Conservation (phyloP, 495 filamentous ascomycete genomes). For the Glarea lozoyensis region DNA sequence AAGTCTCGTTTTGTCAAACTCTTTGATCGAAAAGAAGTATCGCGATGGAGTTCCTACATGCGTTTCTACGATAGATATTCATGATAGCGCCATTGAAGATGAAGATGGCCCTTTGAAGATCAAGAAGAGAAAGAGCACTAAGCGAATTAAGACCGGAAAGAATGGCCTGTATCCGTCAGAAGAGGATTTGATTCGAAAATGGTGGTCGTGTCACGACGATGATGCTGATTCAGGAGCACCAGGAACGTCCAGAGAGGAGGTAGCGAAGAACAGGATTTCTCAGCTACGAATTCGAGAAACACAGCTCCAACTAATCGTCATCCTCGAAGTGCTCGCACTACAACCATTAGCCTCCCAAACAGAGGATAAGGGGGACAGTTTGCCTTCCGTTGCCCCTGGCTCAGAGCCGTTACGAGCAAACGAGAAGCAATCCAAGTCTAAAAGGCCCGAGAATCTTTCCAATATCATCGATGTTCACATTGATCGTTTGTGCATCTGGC, state of each 20-base stretch:
- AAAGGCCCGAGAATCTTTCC: constrained; percentile 33
- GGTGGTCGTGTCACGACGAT: constrained; percentile 54
- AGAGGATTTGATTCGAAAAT: constrained; percentile 61
- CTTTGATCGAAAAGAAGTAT: constrained; percentile 83
- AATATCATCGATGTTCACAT: constrained; percentile 73
- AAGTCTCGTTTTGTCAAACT: constrained; percentile 59
- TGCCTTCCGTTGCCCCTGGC: constrained; percentile 28
- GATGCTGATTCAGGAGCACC: constrained; percentile 22
- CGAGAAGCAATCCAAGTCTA: constrained; percentile 23
- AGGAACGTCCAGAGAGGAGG: constrained; percentile 40
- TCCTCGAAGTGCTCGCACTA: constrained; percentile 78
- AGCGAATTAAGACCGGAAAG: constrained; percentile 65
- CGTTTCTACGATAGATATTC: constrained; percentile 52
- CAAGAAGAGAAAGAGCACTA: constrained; percentile 51
- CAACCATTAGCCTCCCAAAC: constrained; percentile 36
- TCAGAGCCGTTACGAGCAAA: constrained; percentile 17
- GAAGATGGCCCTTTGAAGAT: constrained; percentile 27
- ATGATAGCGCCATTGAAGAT: constrained; percentile 50
- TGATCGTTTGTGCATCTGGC: constrained; percentile 94
- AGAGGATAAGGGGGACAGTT: constrained; percentile 26
- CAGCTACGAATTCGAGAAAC: constrained; percentile 69
- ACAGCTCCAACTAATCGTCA: constrained; percentile 81
- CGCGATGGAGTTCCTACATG: constrained; percentile 62
- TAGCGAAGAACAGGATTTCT: constrained; percentile 48
- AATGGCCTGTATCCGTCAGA: constrained; percentile 72